These are phyloP conservation scores for Aspergillus carbonarius DNA, from an alignment of 2,329 filamentous ascomycete species.

Conservation along the genomic window DNA sequence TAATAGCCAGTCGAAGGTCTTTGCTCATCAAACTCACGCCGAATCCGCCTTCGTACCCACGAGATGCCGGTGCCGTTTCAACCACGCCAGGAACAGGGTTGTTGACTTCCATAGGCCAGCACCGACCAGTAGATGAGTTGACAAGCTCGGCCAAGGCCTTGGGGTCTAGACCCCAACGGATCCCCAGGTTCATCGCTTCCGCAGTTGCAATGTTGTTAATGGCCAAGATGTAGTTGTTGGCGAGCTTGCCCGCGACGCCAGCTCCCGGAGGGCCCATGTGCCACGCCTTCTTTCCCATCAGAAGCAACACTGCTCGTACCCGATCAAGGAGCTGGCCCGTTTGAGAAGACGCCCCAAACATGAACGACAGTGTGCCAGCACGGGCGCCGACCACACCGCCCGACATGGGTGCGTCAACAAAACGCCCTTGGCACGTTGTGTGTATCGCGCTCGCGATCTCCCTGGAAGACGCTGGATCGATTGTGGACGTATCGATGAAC, in stretches of 20 bases:
- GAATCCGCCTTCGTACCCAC: conserved; percentile 77
- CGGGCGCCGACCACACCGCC: conserved; percentile 89
- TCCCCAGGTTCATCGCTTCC: conserved; percentile 66
- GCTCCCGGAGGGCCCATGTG: conserved; percentile 83
- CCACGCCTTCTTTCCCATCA: conserved; percentile 84
- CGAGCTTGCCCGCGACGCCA: conserved; percentile 86
- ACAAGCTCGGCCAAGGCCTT: conserved; percentile 78
- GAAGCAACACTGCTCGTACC: conserved; percentile 66
- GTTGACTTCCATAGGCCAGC: conserved; percentile 95
- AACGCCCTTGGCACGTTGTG: conserved; percentile 67
- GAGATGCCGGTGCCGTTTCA: conserved; percentile 69
- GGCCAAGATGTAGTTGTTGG: conserved; percentile 95
- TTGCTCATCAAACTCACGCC: conserved; percentile 78
- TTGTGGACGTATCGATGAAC: conserved; percentile 96
- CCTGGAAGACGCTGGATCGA: conserved; percentile 82
- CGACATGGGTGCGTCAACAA: conserved; percentile 96
- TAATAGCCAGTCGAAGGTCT: conserved; percentile 70
- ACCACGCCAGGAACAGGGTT: conserved; percentile 89
- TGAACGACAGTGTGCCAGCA: conserved; percentile 88
- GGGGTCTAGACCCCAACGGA: conserved; percentile 62
- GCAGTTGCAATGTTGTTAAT: conserved; percentile 80
- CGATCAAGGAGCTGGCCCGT: conserved; percentile 57
- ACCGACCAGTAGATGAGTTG: conserved; percentile 89
- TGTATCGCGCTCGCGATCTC: conserved; percentile 71
- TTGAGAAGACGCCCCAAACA: conserved; percentile 70